A percentile compares a stretch with the other conserved stretches of the same genome.
Conservation (phyloP, 2,329 filamentous ascomycete species). For the Davidsoniella eucalypti region DNA sequence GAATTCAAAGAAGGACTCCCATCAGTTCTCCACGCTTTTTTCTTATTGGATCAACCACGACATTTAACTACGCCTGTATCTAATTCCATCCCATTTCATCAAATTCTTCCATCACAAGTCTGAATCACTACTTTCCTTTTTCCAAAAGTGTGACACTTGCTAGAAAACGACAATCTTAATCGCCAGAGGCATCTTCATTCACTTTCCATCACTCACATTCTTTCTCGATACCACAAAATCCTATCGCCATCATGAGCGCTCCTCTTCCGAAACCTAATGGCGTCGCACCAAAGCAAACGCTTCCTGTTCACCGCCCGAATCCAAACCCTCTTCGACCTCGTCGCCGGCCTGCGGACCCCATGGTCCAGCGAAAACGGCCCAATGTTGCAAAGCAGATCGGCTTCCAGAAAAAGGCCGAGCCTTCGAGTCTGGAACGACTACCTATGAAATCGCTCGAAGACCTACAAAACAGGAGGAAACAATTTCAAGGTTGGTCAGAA, state of each 20-base stretch:
- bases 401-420: slow-evolving; percentile 10
- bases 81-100: no score
- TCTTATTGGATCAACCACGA: no score
- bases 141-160: no score
- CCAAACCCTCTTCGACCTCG: slow-evolving; percentile 10
- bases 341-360: slow-evolving; percentile 11
- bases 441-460: slow-evolving; percentile 9
- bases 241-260: slow-evolving; percentile 26
- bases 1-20: no score
- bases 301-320: slow-evolving; percentile 3
- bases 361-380: slow-evolving; percentile 9
- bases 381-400: slow-evolving; percentile 10
- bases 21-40: no score
- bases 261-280: slow-evolving; percentile 19
- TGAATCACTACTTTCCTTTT: no score
- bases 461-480: slow-evolving; percentile 26
- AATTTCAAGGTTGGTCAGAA: slow-evolving; percentile 42
- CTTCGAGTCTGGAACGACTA: slow-evolving; percentile 4
- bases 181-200: background rate
- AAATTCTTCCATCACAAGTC: no score
- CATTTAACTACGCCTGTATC: no score
- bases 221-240: background rate
- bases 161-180: background rate
- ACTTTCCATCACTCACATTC: background rate
- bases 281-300: slow-evolving; percentile 10